Base-by-base conservation (phyloP, 805 yeast genomes). In the Candida dendrica region DNA sequence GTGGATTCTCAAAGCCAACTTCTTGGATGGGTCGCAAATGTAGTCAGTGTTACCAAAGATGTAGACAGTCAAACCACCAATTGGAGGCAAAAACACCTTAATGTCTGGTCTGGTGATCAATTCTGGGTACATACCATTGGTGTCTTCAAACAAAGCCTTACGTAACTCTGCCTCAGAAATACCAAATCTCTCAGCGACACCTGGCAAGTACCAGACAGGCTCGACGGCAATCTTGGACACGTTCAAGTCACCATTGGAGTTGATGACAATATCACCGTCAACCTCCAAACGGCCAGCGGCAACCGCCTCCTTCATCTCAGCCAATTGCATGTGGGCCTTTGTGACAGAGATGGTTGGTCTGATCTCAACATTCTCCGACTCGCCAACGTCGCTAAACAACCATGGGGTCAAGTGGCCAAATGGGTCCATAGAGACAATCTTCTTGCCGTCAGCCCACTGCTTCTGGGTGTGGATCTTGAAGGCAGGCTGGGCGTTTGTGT, bases 81-180 rank as follows among this genome's bases (percentile, higher is more conserved):
- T 79, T 40, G 86, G 85, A 36, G 85, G 85, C 47, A 79, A 61
- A 51, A 79, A 79, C 15, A 75, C 75, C 54, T 79, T 79, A 47
- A 79, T 71, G 56, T 79, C 85, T 7, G 82, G 81, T 57, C 86
- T 74, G 6, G 85, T 79, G 41, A 79, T 66, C 49, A 79, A 65
- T 59, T 79, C 85, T 14, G 85, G 84, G 55, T 79, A 79, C 74
- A 79, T 77, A 34, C 85, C 84, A 51, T 81, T 81, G 38, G 85
- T 79, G 54, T 79, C 84, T 55, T 79, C 79, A 55, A 79, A 79
- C 47, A 79, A 63, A 3, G 81, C 77, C 39, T 76, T 70, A 56
- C 85, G 71, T 38, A 79, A 65, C 38, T 75, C 75, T 15, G 56
- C 60, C 52, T 79, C 86, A 27, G 74, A 63, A 46, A 79, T 71